Percentiles rank a stretch among this genome's conserved stretches.
Evolutionary conservation across 2,329 filamentous ascomycete species (phyloP).

Genomic region (Xylaria sp.): DNA sequence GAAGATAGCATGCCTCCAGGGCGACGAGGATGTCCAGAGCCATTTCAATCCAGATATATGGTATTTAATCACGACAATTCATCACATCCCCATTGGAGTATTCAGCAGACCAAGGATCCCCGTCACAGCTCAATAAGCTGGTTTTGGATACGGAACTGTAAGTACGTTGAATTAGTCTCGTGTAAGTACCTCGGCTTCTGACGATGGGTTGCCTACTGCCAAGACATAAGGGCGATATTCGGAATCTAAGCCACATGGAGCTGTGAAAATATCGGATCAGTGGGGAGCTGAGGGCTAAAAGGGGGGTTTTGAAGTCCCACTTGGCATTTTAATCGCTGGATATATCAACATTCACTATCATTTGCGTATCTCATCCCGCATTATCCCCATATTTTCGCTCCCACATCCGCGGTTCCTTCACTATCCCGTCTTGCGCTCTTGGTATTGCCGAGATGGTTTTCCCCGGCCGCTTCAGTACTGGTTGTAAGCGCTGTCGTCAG

Average conservation of each 20-base stretch:
- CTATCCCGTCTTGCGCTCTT: conserved; percentile 19
- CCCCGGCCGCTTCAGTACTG: conserved; percentile 38
- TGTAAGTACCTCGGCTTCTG: conserved; percentile 13
- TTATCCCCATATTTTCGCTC: conserved; percentile 32
- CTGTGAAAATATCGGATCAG: conserved; percentile 13
- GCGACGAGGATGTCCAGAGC: background rate
- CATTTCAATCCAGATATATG: background rate
- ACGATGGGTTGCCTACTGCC: conserved; percentile 5
- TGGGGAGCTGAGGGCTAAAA: conserved; percentile 4
- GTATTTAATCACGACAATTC: background rate
- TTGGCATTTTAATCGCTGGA: conserved; percentile 6
- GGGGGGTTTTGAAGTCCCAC: conserved; percentile 15
- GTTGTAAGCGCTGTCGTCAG: conserved; percentile 35
- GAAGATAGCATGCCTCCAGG: background rate
- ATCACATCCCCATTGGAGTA: background rate
- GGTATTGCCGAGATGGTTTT: conserved; percentile 36
- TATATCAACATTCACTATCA: conserved; percentile 9
- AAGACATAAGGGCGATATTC: conserved; percentile 22
- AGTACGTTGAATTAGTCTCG: background rate
- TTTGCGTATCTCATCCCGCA: conserved; percentile 20
- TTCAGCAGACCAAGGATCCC: background rate
- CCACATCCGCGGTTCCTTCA: conserved; percentile 1
- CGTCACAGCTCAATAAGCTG: background rate
- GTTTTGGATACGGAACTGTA: background rate
- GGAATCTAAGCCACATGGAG: conserved; percentile 29